Evolutionary conservation across 768 basidiomycete species (phyloP).

Genomic region (Mycena belliarum): DNA sequence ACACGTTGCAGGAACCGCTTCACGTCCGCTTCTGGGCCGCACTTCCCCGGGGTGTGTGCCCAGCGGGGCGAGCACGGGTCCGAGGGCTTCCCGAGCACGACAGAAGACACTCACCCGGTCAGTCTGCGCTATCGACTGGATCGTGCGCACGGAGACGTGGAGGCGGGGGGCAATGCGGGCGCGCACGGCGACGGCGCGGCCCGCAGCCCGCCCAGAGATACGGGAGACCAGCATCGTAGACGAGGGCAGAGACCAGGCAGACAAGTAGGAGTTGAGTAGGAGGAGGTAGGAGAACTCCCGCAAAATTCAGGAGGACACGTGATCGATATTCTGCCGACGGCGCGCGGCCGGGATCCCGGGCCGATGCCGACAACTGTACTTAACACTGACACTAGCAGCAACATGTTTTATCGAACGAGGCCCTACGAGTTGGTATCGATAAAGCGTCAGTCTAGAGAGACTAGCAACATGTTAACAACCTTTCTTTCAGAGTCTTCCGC

Average conservation of each 20-base stretch:
- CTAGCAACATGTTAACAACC: too few species aligned
- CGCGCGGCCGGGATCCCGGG: too few species aligned
- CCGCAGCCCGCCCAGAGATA: constrained; percentile 37
- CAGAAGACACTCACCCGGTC: constrained; percentile 56
- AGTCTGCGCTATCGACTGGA: constrained; percentile 70
- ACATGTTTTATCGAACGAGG: too few species aligned
- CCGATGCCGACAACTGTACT: too few species aligned
- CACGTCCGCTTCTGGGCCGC: too few species aligned
- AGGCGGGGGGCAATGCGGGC: constrained; percentile 39
- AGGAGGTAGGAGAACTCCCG: neutral
- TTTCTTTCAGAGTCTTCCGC: too few species aligned
- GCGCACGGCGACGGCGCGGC: constrained; percentile 50
- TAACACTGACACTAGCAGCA: too few species aligned
- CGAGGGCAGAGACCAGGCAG: neutral
- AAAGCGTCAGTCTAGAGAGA: too few species aligned
- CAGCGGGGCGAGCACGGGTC: too few species aligned
- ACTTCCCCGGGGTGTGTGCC: too few species aligned
- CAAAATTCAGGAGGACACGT: neutral
- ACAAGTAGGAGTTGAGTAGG: neutral
- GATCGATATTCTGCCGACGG: neutral
- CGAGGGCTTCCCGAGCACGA: too few species aligned
- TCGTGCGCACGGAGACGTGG: constrained; percentile 39
- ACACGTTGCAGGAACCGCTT: neutral
- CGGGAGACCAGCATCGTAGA: constrained; percentile 40
- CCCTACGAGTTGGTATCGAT: too few species aligned